These are phyloP conservation scores for Spatholobus suberectus DNA, from an alignment of 306 rosid genomes.

Conservation along the genomic window DNA sequence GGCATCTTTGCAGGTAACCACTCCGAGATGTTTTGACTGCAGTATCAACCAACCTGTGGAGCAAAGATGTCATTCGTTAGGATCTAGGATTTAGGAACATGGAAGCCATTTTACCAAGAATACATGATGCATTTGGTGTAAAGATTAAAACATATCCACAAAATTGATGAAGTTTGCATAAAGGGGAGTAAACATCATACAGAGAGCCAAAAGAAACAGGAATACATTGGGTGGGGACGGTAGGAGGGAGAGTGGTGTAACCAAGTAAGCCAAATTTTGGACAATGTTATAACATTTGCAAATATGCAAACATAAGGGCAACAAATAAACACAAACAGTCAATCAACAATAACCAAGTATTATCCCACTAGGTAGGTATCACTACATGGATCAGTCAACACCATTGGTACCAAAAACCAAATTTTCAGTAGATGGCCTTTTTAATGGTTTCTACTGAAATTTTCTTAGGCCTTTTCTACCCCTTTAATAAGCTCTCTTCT, in stretches of 20 bases:
- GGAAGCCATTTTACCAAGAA: conserved; percentile 25
- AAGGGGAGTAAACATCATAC: not conserved
- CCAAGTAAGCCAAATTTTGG: not conserved
- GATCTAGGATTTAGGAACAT: conserved; percentile 16
- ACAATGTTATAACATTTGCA: not conserved
- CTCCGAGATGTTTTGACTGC: conserved; percentile 99
- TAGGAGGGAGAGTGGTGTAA: not conserved
- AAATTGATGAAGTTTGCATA: not conserved
- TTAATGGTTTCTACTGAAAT: not conserved
- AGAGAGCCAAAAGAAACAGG: conserved; percentile 27
- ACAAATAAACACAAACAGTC: not conserved
- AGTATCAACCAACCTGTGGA: conserved; percentile 88
- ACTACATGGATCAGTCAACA: not conserved
- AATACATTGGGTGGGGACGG: not conserved
- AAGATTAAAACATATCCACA: conserved; percentile 16
- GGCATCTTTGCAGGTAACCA: conserved; percentile 97
- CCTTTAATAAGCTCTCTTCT: not conserved
- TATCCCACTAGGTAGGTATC: not conserved
- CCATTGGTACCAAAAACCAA: not conserved
- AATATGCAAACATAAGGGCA: not conserved
- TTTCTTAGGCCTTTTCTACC: not conserved
- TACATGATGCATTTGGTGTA: conserved; percentile 8
- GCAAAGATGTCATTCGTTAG: conserved; percentile 20
- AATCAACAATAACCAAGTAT: not conserved
- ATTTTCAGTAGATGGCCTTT: not conserved